A percentile compares a stretch with the other conserved stretches of the same genome.
These are phyloP conservation scores for Cnidoscolus chayamansa DNA, from an alignment of 441 rosid species.

Conservation along the genomic window DNA sequence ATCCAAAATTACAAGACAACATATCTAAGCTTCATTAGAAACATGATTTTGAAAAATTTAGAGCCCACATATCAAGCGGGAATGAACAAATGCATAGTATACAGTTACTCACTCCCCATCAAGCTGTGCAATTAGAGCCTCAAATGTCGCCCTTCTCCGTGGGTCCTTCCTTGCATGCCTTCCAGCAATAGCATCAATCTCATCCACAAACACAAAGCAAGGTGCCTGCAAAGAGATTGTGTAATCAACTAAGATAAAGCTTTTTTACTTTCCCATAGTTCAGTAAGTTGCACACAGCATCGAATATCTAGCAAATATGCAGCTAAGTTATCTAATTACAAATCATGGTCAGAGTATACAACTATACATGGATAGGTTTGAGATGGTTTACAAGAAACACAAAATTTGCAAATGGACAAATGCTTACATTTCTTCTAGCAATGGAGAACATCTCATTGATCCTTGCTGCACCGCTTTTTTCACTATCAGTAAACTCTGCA, in stretches of 20 bases:
- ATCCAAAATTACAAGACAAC: slow-evolving; percentile 5
- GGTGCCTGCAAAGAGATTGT: slow-evolving; percentile 66
- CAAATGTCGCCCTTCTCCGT: slow-evolving; percentile 77
- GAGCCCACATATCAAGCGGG: not conserved
- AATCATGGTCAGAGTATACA: not conserved
- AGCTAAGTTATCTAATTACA: not conserved
- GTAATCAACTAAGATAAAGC: not conserved
- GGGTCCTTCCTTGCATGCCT: slow-evolving; percentile 89
- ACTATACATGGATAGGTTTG: not conserved
- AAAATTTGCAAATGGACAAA: not conserved
- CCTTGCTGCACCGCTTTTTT: slow-evolving; percentile 85
- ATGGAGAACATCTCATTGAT: slow-evolving; percentile 90
- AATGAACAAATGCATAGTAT: slow-evolving; percentile 12
- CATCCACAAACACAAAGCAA: slow-evolving; percentile 92
- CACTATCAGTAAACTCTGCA: slow-evolving; percentile 93
- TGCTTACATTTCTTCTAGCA: slow-evolving; percentile 88
- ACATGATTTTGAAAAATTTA: slow-evolving; percentile 1
- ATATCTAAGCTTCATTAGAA: not conserved
- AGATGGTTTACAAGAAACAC: not conserved
- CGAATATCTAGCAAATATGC: not conserved
- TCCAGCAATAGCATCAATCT: slow-evolving; percentile 98
- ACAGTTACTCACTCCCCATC: slow-evolving; percentile 81
- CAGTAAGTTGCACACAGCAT: not conserved
- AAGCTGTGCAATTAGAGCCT: slow-evolving; percentile 87
- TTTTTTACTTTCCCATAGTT: not conserved